phyloP scores from a whole-genome alignment of 176 grass and related monocot species.

The Aechmea fasciata region DNA sequence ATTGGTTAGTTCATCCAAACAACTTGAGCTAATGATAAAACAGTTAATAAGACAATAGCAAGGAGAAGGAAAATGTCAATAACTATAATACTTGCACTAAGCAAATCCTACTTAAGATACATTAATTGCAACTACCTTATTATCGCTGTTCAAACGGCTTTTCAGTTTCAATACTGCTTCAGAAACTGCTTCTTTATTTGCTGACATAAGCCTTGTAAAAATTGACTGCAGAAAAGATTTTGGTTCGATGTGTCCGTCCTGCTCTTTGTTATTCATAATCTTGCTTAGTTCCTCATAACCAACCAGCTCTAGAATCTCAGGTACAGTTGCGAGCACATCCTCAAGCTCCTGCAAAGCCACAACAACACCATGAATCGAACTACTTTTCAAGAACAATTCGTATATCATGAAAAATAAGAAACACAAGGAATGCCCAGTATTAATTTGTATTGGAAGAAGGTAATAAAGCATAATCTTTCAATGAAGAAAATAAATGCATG shows the following conservation, averaged over 20 bases:
- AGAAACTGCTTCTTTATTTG: slow-evolving; percentile 50
- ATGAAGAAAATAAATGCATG: not conserved
- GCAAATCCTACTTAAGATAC: not conserved
- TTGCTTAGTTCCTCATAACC: slow-evolving; percentile 41
- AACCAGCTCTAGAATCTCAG: slow-evolving; percentile 53
- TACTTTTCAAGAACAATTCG: not conserved
- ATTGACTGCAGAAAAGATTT: slow-evolving; percentile 44
- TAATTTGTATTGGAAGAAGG: not conserved
- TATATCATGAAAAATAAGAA: not conserved
- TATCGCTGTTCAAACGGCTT: slow-evolving; percentile 45
- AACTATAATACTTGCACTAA: too few species aligned
- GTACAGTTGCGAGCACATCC: slow-evolving; percentile 56
- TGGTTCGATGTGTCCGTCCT: slow-evolving; percentile 26
- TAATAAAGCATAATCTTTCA: not conserved
- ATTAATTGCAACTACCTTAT: slow-evolving; percentile 42
- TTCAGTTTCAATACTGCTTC: slow-evolving; percentile 49
- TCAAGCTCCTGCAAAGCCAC: slow-evolving; percentile 55
- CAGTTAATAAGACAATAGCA: too few species aligned
- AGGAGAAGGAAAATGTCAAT: too few species aligned
- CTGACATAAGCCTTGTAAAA: slow-evolving; percentile 66
- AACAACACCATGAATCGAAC: not conserved
- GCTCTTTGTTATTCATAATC: slow-evolving; percentile 32
- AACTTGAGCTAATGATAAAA: too few species aligned
- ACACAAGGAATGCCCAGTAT: not conserved
- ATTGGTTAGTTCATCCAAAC: too few species aligned